phyloP scores from a whole-genome alignment of 352 stramenopile genomes.

The Phytophthora brassicae region DNA sequence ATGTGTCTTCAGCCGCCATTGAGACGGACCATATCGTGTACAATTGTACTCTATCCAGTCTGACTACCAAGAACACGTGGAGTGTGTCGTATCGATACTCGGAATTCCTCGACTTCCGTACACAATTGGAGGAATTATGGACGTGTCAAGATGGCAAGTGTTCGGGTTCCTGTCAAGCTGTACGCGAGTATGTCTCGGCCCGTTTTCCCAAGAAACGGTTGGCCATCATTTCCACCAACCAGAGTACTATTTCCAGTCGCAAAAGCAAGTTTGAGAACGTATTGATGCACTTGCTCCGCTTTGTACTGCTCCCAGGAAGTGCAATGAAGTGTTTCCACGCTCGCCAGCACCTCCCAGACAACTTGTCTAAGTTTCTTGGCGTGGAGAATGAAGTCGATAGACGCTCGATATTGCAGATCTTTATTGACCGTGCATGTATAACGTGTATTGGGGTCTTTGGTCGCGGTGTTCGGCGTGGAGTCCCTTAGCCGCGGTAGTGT shows the following conservation, averaged over 20 bases:
- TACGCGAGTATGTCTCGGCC: constrained; percentile 57
- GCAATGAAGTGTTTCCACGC: constrained; percentile 69
- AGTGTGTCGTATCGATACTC: constrained; percentile 63
- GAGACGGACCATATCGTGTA: constrained; percentile 50
- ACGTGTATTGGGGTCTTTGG: no score
- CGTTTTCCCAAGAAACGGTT: constrained; percentile 68
- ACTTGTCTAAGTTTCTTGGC: constrained; percentile 63
- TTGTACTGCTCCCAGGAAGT: constrained; percentile 60
- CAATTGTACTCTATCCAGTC: constrained; percentile 48
- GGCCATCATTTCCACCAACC: constrained; percentile 38
- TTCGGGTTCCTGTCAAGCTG: constrained; percentile 64
- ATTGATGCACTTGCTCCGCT: constrained; percentile 64
- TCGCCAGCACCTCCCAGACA: constrained; percentile 45
- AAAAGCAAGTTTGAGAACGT: constrained; percentile 65
- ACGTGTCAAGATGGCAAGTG: constrained; percentile 70
- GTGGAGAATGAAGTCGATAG: constrained; percentile 51
- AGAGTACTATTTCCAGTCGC: constrained; percentile 38
- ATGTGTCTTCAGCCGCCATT: constrained; percentile 37
- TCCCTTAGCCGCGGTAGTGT: no score
- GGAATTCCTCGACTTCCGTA: constrained; percentile 59
- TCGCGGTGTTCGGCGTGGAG: no score
- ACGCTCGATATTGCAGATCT: constrained; percentile 70
- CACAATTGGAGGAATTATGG: constrained; percentile 47
- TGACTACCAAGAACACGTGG: constrained; percentile 51
- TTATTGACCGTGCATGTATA: no score